phyloP scores from a whole-genome alignment of 306 rosid species.

The Datisca glomerata region DNA sequence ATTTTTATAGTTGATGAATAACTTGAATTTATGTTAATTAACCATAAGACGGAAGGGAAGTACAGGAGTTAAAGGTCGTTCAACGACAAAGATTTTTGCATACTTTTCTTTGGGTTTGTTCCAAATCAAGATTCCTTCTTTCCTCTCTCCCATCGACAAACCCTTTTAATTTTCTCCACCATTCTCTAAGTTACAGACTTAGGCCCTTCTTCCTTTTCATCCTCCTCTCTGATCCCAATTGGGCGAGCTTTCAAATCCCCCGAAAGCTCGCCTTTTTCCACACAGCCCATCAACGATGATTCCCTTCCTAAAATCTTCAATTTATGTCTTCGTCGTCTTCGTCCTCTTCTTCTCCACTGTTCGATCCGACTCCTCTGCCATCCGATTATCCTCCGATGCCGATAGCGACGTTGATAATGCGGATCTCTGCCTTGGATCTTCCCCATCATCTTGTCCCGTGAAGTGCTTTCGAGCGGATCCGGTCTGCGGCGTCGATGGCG shows the following conservation, averaged over 20 bases:
- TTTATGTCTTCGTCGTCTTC: constrained; percentile 7
- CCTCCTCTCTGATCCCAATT: not conserved
- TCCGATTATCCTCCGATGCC: constrained; percentile 32
- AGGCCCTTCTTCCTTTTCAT: not conserved
- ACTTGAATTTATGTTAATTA: no score
- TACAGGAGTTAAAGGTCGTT: no score
- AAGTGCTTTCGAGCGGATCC: constrained; percentile 78
- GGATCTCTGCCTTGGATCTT: constrained; percentile 24
- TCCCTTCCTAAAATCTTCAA: constrained; percentile 13
- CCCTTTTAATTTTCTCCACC: no score
- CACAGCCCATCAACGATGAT: constrained; percentile 13
- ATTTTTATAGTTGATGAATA: no score
- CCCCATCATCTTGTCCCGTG: constrained; percentile 45
- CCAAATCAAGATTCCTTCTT: no score
- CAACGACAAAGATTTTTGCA: no score
- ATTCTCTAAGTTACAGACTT: no score
- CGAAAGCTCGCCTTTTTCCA: constrained; percentile 34
- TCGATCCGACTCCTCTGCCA: constrained; percentile 18
- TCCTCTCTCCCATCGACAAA: no score
- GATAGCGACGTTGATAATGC: not conserved
- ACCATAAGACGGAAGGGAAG: no score
- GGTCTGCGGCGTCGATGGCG: constrained; percentile 76
- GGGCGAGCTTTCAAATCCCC: constrained; percentile 2
- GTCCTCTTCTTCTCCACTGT: constrained; percentile 18
- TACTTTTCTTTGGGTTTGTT: no score